Base-by-base conservation (phyloP, 129 eudicot species). In the Arctium minus region DNA sequence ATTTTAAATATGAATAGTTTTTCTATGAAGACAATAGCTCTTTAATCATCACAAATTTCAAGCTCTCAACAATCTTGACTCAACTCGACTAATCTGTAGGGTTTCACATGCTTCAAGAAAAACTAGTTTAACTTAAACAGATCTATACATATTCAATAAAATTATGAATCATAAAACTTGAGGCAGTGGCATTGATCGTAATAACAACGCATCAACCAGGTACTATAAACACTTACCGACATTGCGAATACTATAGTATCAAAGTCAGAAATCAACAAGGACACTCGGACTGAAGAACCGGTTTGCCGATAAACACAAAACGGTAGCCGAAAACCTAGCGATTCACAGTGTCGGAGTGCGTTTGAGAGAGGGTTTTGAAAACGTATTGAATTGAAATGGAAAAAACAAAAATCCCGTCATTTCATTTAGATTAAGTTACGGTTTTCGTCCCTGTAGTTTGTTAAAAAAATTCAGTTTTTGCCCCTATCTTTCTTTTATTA, bases 321-420 rank as follows among this genome's bases (percentile, higher is more conserved):
- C 31, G 10, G 69, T 30, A 69, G 44, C 82, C 82, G 82, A 27
- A 79, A 79, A 79, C 82, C 82, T 79, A 79, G 82, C 81, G 60
- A 64, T 68, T 69, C 27, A 22, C 10, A 30, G 82, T 36, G 76
- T 33, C 29, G 18, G 69, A 75, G 8, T 18, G 60, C 8, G 74
- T 77, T 32, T 35, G 11, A 77, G 5, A n/a, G 71, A 62, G 81
- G 73, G 56, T 79, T 79, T 68, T 62, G 75, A 39, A 68, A 80
- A 70, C 69, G 75, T 69, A 15, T 40, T 68, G 68, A 79, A 79
- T 18, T 70, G 68, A 31, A 70, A 80, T 2, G 50, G 70, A 44
- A 70, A 35, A 8, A 12, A 64, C 30, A 18, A 36, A 0, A 10
- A 0, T 18, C 30, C 2, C 3, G 13, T 44, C 17, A 27, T 79